Evolutionary conservation across 2,329 filamentous ascomycete species (phyloP), one percentile per base, ranked within the genome.

Genomic region (Herpotrichia juniperi): DNA sequence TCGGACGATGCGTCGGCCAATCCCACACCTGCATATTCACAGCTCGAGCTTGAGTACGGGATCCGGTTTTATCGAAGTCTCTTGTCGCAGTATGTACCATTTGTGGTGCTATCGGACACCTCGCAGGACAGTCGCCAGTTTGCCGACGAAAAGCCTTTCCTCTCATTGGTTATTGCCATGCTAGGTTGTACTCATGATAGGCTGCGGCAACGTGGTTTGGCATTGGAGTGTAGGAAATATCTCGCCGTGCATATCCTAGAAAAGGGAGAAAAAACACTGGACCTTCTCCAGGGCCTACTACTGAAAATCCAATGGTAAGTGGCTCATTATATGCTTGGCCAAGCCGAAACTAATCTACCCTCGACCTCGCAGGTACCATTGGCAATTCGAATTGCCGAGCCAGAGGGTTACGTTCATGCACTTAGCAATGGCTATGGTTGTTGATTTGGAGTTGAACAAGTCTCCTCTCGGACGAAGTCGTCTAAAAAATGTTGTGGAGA

Each of bases 101-200:
- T 59, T 26, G 44, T 59, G 8, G 24, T 48, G 4, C 19, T 50
- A 14, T 43, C 56, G 3, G 39, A 47, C 10, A 22, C 25, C 5
- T 34, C 22, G 6, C 32, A 50, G 14, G 19, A 40, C 9, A 31
- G 26, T 26, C 22, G 19, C 4, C 25, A 51, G 2, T 50, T 56
- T 22, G 25, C 25, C 14, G 21, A 30, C 19, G 42, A 48, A 26
- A 52, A 53, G 17, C 53, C 56, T 12, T 59, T 57, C 32, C 42
- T 59, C 12, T 43, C 53, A 2, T 21, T 54, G 21, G 48, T 53
- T 3, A 45, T 59, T 21, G 54, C 54, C 10, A 57, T 59, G 53
- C 50, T 59, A 17, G 56, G 56, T 2, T 59, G 53, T 48, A 51
- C 42, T 3, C 40, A 51, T 8, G 54, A 59, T 43, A 48, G 53